Conservation (phyloP, 192 early-diverging fungal species). For the Blastocladiella britannica region DNA sequence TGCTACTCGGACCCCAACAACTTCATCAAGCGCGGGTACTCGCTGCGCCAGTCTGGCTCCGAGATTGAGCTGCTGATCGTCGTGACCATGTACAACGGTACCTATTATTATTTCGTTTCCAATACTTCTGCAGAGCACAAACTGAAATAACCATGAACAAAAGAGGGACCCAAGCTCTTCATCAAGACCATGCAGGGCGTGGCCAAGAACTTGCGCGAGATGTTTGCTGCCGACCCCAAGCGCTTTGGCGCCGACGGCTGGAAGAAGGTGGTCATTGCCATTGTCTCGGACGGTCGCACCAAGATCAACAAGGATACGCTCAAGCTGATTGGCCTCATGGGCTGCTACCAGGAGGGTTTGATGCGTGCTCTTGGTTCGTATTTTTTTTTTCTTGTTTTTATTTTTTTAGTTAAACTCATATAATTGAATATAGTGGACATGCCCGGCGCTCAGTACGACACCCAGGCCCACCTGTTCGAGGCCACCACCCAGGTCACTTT, state of each 20-base stretch:
- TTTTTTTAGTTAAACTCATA: slow-evolving; percentile 11
- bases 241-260: slow-evolving; percentile 41
- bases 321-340: slow-evolving; percentile 51
- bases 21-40: slow-evolving; percentile 34
- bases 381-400: neutral
- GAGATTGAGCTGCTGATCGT: slow-evolving; percentile 48
- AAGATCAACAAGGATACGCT: slow-evolving; percentile 51
- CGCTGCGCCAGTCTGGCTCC: slow-evolving; percentile 30
- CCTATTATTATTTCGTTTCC: neutral
- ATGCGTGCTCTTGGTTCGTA: slow-evolving; percentile 1
- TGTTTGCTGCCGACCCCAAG: slow-evolving; percentile 28
- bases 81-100: slow-evolving; percentile 45
- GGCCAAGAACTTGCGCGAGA: slow-evolving; percentile 40
- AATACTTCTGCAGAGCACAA: slow-evolving; percentile 2
- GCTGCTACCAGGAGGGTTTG: slow-evolving; percentile 61
- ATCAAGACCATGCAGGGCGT: slow-evolving; percentile 36
- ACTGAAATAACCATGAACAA: slow-evolving; percentile 11
- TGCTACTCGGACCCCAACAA: slow-evolving; percentile 44
- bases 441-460: slow-evolving; percentile 38
- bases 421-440: slow-evolving; percentile 30
- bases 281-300: slow-evolving; percentile 47
- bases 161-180: slow-evolving; percentile 41
- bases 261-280: slow-evolving; percentile 48
- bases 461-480: slow-evolving; percentile 71
- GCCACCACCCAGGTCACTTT: slow-evolving; percentile 55